Conservation (phyloP, 495 filamentous ascomycete genomes). For the Geoglossum glabrum region DNA sequence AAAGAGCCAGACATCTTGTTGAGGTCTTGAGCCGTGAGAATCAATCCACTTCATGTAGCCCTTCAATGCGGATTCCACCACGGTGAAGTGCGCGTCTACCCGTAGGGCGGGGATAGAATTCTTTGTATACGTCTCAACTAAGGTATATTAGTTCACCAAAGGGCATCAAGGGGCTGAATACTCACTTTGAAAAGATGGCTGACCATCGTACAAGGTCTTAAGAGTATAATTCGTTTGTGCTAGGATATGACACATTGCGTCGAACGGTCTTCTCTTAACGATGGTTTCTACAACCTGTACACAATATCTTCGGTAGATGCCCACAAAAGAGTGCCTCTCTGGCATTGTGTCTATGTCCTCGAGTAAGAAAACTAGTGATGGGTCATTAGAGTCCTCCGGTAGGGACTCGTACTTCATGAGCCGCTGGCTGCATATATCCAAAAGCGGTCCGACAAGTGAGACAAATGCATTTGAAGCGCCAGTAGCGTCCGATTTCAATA, state of each 20-base stretch:
- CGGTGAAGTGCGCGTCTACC: slow-evolving; percentile 73
- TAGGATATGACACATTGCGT: slow-evolving; percentile 75
- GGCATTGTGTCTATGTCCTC: slow-evolving; percentile 92
- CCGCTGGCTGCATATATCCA: slow-evolving; percentile 34
- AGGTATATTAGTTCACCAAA: not conserved
- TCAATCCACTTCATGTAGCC: slow-evolving; percentile 70
- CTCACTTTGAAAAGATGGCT: slow-evolving; percentile 48
- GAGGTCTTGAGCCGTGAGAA: slow-evolving; percentile 28
- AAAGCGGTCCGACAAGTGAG: slow-evolving; percentile 47
- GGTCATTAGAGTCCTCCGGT: slow-evolving; percentile 58
- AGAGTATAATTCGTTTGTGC: slow-evolving; percentile 52
- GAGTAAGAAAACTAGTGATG: slow-evolving; percentile 58
- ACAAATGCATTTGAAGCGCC: slow-evolving; percentile 44
- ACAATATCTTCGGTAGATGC: slow-evolving; percentile 86
- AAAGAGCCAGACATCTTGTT: slow-evolving; percentile 27
- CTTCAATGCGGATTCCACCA: slow-evolving; percentile 79
- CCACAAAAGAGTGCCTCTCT: slow-evolving; percentile 89
- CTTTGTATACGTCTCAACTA: slow-evolving; percentile 60
- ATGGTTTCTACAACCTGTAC: slow-evolving; percentile 66
- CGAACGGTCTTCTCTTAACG: slow-evolving; percentile 54
- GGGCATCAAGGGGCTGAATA: slow-evolving; percentile 4
- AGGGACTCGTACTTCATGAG: slow-evolving; percentile 26
- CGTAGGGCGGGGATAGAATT: slow-evolving; percentile 54
- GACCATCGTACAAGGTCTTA: slow-evolving; percentile 50
- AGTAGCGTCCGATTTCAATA: slow-evolving; percentile 47